Conservation (phyloP, 805 yeast genomes). For the Myxozyma geophila region DNA sequence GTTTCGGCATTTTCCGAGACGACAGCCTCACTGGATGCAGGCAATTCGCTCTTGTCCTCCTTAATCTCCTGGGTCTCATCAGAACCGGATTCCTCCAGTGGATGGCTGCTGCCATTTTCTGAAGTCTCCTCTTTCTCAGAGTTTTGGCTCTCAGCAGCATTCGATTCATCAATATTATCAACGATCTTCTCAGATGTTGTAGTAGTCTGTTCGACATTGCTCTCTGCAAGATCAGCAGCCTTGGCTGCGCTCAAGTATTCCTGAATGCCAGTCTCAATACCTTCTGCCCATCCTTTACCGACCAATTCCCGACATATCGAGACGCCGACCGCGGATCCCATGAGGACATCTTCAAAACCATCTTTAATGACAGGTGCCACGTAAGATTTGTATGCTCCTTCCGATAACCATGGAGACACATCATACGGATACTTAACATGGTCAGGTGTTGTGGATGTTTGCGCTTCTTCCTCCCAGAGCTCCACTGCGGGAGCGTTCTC, state of each 20-base stretch:
- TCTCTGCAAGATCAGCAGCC: background rate
- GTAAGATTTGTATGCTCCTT: conserved; percentile 15
- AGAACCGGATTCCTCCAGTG: too few species aligned
- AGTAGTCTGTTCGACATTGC: background rate
- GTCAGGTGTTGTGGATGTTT: background rate
- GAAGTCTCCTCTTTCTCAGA: too few species aligned
- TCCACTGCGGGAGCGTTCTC: background rate
- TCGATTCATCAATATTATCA: too few species aligned
- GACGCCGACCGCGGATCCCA: conserved; percentile 26
- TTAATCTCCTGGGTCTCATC: too few species aligned
- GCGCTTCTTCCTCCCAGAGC: conserved; percentile 27
- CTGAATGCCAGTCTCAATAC: conserved; percentile 6
- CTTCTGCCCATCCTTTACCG: conserved; percentile 24
- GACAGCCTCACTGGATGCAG: too few species aligned
- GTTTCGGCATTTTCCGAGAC: too few species aligned
- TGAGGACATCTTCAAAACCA: conserved; percentile 22
- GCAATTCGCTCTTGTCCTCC: too few species aligned
- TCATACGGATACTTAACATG: conserved; percentile 21
- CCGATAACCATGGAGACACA: conserved; percentile 26
- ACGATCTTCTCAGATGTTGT: background rate
- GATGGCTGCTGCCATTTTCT: too few species aligned
- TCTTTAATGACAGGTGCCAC: conserved; percentile 18
- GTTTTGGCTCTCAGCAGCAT: too few species aligned
- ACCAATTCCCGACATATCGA: conserved; percentile 17
- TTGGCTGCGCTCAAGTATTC: background rate